Evolutionary conservation across 192 early-diverging fungal genomes (phyloP).

Genomic region (Coemansia sp.): DNA sequence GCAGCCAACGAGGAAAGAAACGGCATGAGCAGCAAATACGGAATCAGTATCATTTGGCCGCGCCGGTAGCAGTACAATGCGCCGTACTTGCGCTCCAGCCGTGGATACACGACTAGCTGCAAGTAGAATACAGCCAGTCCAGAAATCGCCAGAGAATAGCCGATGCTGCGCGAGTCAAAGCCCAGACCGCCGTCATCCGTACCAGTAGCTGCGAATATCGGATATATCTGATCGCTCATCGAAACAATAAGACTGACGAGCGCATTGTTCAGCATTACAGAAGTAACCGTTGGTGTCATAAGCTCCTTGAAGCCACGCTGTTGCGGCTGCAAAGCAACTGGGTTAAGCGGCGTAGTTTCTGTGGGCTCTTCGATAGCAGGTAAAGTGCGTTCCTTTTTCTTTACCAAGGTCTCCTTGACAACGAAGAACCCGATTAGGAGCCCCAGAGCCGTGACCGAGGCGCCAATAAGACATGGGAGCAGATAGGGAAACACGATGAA

Average conservation of each 20-base stretch:
- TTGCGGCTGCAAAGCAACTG: too few relatives aligned
- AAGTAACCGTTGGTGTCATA: conserved; percentile 13
- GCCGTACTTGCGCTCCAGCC: conserved; percentile 46
- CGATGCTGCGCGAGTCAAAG: conserved; percentile 51
- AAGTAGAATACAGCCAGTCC: conserved; percentile 50
- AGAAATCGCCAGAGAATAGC: conserved; percentile 50
- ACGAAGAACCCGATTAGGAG: conserved; percentile 62
- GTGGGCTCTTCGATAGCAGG: too few relatives aligned
- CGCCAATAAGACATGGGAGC: conserved; percentile 78
- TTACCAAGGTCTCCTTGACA: conserved; percentile 64
- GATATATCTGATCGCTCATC: conserved; percentile 32
- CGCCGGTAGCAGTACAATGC: conserved; percentile 43
- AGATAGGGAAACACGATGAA: conserved; percentile 77
- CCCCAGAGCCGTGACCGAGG: conserved; percentile 57
- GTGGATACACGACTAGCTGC: conserved; percentile 58
- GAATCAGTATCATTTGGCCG: conserved; percentile 19
- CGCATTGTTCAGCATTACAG: conserved; percentile 20
- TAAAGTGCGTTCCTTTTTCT: not conserved
- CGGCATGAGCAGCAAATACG: conserved; percentile 12
- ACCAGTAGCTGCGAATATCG: conserved; percentile 37
- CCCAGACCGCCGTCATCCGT: not conserved
- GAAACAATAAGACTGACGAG: conserved; percentile 21
- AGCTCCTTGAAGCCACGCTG: not conserved
- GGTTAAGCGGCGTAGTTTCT: conserved; percentile 21
- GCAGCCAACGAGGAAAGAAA: conserved; percentile 21